Conservation (phyloP, 2,329 filamentous ascomycete genomes). For the Dissoconium aciculare region DNA sequence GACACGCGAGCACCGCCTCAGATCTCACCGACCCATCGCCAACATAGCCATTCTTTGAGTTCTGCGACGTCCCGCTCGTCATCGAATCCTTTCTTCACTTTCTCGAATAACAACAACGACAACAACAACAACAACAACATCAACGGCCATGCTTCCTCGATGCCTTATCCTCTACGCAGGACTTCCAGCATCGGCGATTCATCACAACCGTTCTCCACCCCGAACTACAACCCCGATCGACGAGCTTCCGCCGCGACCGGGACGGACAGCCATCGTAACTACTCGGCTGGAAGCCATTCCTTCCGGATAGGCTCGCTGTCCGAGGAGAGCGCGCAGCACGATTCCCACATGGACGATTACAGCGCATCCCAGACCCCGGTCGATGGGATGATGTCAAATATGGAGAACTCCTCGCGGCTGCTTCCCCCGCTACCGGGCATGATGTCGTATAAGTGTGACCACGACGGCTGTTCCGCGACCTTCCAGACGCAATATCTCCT, state of each 20-base stretch:
- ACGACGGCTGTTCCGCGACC: conserved; percentile 50
- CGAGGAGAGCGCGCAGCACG: too few species aligned
- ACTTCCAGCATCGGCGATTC: too few species aligned
- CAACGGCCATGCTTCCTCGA: too few species aligned
- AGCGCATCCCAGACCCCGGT: conserved; percentile 24
- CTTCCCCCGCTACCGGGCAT: not conserved
- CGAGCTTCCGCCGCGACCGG: conserved; percentile 12
- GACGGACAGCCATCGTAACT: too few species aligned
- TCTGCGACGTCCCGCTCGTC: conserved; percentile 20
- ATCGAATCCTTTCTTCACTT: conserved; percentile 12
- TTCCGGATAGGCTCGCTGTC: too few species aligned
- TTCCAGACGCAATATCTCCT: conserved; percentile 67
- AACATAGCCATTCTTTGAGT: conserved; percentile 17
- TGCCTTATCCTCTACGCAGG: too few species aligned
- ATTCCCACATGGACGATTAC: conserved; percentile 21
- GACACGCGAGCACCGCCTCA: conserved; percentile 8
- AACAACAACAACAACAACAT: not conserved
- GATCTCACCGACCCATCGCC: conserved; percentile 10
- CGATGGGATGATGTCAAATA: too few species aligned
- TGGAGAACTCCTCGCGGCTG: not conserved
- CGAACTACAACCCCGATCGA: conserved; percentile 14
- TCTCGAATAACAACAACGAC: conserved; percentile 11
- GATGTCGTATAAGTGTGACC: conserved; percentile 42
- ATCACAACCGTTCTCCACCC: conserved; percentile 10
- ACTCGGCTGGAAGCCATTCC: too few species aligned